Percentiles rank a stretch among this genome's conserved stretches.
These are phyloP conservation scores for Pholiota adiposa DNA, from an alignment of 1,284 basidiomycete species.

Conservation along the genomic window DNA sequence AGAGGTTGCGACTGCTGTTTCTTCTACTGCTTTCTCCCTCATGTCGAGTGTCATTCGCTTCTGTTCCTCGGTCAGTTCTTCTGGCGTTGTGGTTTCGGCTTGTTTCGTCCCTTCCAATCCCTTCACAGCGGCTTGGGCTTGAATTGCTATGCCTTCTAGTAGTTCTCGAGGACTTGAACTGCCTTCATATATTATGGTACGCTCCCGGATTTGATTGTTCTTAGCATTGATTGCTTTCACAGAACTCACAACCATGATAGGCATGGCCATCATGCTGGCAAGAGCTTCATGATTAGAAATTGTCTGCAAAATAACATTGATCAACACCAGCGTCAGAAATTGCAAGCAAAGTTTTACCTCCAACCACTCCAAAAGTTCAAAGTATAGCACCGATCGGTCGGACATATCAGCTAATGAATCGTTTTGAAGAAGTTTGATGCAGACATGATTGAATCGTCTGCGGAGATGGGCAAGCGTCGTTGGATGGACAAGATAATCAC, in stretches of 20 bases:
- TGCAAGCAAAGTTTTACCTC: constrained; percentile 58
- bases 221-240: constrained; percentile 63
- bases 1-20: constrained; percentile 40
- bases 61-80: constrained; percentile 81
- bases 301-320: constrained; percentile 50
- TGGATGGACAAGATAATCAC: constrained; percentile 88
- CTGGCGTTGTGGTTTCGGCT: constrained; percentile 46
- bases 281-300: constrained; percentile 90
- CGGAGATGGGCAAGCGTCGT: constrained; percentile 88
- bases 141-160: constrained; percentile 86
- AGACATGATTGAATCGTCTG: constrained; percentile 85
- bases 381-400: constrained; percentile 84
- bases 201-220: constrained; percentile 65
- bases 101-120: constrained; percentile 72
- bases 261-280: constrained; percentile 95
- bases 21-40: constrained; percentile 68
- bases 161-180: constrained; percentile 87
- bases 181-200: constrained; percentile 86
- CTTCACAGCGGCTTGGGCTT: constrained; percentile 86
- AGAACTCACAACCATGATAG: constrained; percentile 84
- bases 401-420: constrained; percentile 94
- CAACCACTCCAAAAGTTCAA: constrained; percentile 88
- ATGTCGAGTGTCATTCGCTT: constrained; percentile 74
- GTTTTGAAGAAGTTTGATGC: constrained; percentile 83
- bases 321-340: background rate